Conservation (phyloP, 2,329 filamentous ascomycete species). For the Fusarium sp. region DNA sequence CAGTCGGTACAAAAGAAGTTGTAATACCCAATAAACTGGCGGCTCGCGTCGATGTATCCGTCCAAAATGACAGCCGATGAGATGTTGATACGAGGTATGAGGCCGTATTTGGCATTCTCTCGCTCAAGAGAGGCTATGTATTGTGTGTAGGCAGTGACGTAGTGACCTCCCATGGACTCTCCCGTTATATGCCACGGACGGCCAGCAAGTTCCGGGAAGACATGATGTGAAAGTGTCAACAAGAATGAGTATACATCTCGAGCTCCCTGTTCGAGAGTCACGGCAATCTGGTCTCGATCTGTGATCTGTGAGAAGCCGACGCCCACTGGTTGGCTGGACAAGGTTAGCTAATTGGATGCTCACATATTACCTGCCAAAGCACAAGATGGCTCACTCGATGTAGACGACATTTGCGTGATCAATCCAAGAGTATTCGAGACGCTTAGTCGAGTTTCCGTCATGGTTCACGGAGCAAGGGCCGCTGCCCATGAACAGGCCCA, state of each 20-base stretch:
- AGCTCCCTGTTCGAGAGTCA: constrained; percentile 19
- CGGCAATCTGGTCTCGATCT: constrained; percentile 22
- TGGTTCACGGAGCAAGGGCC: constrained; percentile 24
- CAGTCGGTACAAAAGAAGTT: constrained; percentile 29
- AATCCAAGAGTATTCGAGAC: constrained; percentile 22
- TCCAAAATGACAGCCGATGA: constrained; percentile 25
- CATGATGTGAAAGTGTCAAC: neutral
- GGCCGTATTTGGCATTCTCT: neutral
- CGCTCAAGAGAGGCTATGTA: constrained; percentile 8
- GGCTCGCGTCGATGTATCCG: constrained; percentile 26
- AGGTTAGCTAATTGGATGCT: neutral
- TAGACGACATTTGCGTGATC: constrained; percentile 29
- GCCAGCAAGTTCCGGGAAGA: constrained; percentile 20
- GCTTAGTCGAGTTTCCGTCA: constrained; percentile 23
- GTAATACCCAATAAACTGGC: constrained; percentile 24
- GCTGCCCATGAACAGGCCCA: constrained; percentile 30
- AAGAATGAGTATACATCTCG: constrained; percentile 24
- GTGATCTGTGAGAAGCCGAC: constrained; percentile 32
- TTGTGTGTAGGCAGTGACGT: constrained; percentile 30
- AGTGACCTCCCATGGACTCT: constrained; percentile 34
- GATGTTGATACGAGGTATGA: neutral
- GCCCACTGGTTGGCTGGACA: constrained; percentile 20
- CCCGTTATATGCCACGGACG: constrained; percentile 30
- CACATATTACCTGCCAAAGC: neutral
- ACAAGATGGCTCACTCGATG: constrained; percentile 12